Base-by-base conservation (phyloP, 2,329 filamentous ascomycete species). In the Ascochyta koolunga region DNA sequence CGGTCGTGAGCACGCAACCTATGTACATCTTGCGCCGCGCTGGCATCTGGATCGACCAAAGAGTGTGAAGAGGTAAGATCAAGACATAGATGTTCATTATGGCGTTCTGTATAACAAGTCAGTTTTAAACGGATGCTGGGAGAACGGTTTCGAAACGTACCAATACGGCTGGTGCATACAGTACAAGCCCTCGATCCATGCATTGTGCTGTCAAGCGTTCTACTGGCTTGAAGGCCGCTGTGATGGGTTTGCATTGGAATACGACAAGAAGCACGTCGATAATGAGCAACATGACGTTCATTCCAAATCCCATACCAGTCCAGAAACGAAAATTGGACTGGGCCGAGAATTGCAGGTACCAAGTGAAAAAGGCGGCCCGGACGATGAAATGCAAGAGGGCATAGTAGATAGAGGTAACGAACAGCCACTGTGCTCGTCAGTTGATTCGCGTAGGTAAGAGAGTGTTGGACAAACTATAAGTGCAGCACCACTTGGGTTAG, bases 231-330 rank as follows among this genome's bases (percentile, higher is more conserved):
- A 46, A 56, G 5, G 48, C 33, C 27, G 53, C 53, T 27, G 37
- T 27, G 4, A 47, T 15, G 7, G 53, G 53, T 5, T 39, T 35
- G 32, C 53, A 56, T 21, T 40, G 53, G 32, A 56, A 47, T 5
- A 56, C 38, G 10, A 43, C 46, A 9, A 56, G 18, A 5, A 52
- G 13, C 18, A 42, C 3, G 19, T 57, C 45, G 40, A 38, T 38
- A 1, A 57, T 24, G 19, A 57, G 40, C 15, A 54, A 8, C 24
- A 36, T 49, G 4, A 22, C 21, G 10, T 54, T 48, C 11, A 46
- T 6, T 2, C 39, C 50, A 10, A 50, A 36, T 4, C 45, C 54
- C 11, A 57, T 10, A 1, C 50, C 40, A 4, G 54, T 45, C 24
- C 42, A 50, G 11, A 46, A 37, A 1, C 54, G 49, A 11, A 54